Percentiles rank a stretch among this genome's conserved stretches.
phyloP scores from a whole-genome alignment of 1,284 basidiomycete genomes.

The Tilletiaria anomala region DNA sequence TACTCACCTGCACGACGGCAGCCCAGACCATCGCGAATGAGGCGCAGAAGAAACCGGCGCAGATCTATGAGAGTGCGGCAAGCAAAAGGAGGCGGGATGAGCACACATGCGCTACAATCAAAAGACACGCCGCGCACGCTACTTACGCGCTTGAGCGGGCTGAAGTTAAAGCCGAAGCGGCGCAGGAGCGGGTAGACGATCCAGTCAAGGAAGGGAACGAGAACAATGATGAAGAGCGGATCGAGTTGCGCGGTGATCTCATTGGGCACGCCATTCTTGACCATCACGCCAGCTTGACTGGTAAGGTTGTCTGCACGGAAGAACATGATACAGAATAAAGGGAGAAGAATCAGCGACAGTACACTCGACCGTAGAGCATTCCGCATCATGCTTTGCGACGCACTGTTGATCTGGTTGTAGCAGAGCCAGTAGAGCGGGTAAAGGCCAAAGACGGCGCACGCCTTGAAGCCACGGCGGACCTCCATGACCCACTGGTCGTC shows the following conservation, averaged over 20 bases:
- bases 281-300: conserved; percentile 42
- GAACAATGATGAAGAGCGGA: conserved; percentile 48
- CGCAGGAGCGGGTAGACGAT: conserved; percentile 59
- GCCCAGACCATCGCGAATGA: conserved; percentile 49
- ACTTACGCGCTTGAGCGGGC: conserved; percentile 13
- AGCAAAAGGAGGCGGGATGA: conserved; percentile 53
- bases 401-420: conserved; percentile 42
- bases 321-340: not conserved
- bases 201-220: conserved; percentile 42
- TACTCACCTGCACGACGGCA: conserved; percentile 54
- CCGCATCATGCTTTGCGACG: too few species aligned
- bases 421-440: conserved; percentile 46
- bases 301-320: conserved; percentile 51
- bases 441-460: conserved; percentile 67
- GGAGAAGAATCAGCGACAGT: not conserved
- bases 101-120: too few species aligned
- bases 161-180: conserved; percentile 52
- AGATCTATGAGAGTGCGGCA: conserved; percentile 45
- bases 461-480: conserved; percentile 63
- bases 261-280: conserved; percentile 58
- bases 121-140: too few species aligned
- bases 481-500: conserved; percentile 58
- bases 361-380: too few species aligned
- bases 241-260: conserved; percentile 66
- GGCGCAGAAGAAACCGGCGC: conserved; percentile 46